These are phyloP conservation scores for Chaetomium tenue DNA, from an alignment of 495 filamentous ascomycete genomes.

Conservation along the genomic window DNA sequence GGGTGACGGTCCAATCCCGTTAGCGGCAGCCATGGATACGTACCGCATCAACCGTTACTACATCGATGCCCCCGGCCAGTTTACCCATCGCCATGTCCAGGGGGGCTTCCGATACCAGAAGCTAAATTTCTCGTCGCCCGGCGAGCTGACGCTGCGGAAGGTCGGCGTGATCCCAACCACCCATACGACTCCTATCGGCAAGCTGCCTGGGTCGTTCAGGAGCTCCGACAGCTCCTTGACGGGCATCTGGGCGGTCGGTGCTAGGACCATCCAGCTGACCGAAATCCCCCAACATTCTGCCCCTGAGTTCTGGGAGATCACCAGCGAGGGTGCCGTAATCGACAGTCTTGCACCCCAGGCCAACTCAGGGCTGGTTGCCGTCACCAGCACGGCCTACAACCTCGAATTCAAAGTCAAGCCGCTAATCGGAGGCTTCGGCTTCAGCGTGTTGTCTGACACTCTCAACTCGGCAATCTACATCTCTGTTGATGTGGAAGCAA, in stretches of 20 bases:
- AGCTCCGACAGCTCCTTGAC: background rate
- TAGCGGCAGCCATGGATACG: slow-evolving; percentile 6
- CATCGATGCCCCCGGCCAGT: background rate
- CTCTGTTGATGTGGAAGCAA: background rate
- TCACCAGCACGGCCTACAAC: slow-evolving; percentile 2
- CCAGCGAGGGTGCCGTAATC: background rate
- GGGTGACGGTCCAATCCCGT: background rate
- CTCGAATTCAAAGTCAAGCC: slow-evolving; percentile 5
- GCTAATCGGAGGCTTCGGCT: background rate
- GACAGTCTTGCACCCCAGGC: slow-evolving; percentile 8
- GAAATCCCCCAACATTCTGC: background rate
- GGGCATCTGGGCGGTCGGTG: slow-evolving; percentile 5
- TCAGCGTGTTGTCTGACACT: slow-evolving; percentile 6
- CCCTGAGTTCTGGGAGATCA: slow-evolving; percentile 3
- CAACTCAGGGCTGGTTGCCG: background rate
- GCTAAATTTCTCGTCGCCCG: background rate
- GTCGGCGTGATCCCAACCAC: slow-evolving; percentile 2
- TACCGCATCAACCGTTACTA: slow-evolving; percentile 1
- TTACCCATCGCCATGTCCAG: slow-evolving; percentile 3
- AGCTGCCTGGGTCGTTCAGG: slow-evolving; percentile 4
- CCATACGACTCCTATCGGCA: slow-evolving; percentile 1
- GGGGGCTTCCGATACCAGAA: slow-evolving; percentile 4
- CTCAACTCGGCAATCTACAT: slow-evolving; percentile 10
- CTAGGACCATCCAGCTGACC: background rate
- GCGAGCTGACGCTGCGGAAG: background rate